Evolutionary conservation across 208 protist species (phyloP).

Genomic region (Leishmania arabica): DNA sequence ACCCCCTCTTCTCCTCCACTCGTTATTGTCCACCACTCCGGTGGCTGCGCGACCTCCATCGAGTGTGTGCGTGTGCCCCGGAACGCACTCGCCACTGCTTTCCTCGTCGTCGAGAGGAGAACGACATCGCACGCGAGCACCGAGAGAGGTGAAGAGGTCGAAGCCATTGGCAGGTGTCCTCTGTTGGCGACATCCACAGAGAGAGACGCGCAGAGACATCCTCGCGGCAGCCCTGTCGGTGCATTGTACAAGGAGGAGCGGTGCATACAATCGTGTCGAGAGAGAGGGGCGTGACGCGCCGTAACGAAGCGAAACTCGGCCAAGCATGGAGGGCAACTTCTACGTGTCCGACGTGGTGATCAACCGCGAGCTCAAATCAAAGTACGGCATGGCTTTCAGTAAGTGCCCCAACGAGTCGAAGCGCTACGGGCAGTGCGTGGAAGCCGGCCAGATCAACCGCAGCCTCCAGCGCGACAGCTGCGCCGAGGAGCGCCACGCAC

Average conservation of each 20-base stretch:
- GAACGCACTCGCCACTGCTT: too few species aligned
- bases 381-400: conserved; percentile 59
- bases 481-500: conserved; percentile 46
- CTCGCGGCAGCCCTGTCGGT: not conserved
- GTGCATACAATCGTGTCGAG: not conserved
- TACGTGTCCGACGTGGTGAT: conserved; percentile 82
- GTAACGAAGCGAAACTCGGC: not conserved
- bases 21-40: too few species aligned
- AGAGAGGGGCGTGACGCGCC: not conserved
- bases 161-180: too few species aligned
- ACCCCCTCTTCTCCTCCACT: not conserved
- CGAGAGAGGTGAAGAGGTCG: not conserved
- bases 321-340: conserved; percentile 85
- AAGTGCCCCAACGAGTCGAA: conserved; percentile 56
- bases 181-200: too few species aligned
- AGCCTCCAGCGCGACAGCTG: conserved; percentile 61
- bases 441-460: conserved; percentile 78
- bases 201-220: too few species aligned
- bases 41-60: too few species aligned
- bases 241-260: not conserved
- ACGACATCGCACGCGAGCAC: too few species aligned
- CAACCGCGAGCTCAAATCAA: conserved; percentile 51
- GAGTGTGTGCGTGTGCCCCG: too few species aligned
- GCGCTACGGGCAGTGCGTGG: conserved; percentile 73
- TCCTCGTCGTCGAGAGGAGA: too few species aligned